Base-by-base conservation (phyloP, 2,329 filamentous ascomycete species). In the Cladophialophora carrionii region DNA sequence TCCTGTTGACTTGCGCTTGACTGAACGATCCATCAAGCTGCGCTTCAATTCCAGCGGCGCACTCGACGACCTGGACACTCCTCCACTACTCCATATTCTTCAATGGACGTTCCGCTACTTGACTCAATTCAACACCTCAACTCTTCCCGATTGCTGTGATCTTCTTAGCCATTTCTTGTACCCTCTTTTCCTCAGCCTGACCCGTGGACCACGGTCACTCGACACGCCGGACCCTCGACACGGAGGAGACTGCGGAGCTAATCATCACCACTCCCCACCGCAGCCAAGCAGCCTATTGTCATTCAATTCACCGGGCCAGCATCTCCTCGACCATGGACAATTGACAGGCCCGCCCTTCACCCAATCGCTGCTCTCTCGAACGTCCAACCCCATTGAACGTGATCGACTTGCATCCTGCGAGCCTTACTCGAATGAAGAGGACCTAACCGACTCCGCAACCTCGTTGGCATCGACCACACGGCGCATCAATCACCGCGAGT, bases 71-170 rank as follows among this genome's bases (percentile, higher is more conserved):
- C 46, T 46, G 37, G 37, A 41, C 31, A 57, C 51, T 54, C 51
- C 56, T 12, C 46, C 48, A 60, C 20, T 51, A 51, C 48, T 26
- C n/a, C 43, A 26, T 56, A 26, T 34, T 62, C 26, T 55, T 62
- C 63, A 64, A 65, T 65, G 63, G 63, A 65, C 34, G 54, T 34
- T 46, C 59, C 51, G 52, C 54, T 59, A 29, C 46, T 57, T 43
- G 54, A 54, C 34, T 46, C 20, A 46, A 59, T 58, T 54, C 63
- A 65, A 48, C 34, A 52, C 46, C 24, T 43, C 32, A 54, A n/a
- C 31, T 57, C 22, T 48, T 43, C 20, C 43, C 37, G 41, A 37
- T n/a, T 14, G 17, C 48, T 52, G 48, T 60, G 48, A 60, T 22
- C 41, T 37, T 46, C n/a, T 55, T 17, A 61, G 29, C 29, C 41